These are phyloP conservation scores for Asterophora lycoperdoides DNA, from an alignment of 768 basidiomycete genomes.

Conservation along the genomic window DNA sequence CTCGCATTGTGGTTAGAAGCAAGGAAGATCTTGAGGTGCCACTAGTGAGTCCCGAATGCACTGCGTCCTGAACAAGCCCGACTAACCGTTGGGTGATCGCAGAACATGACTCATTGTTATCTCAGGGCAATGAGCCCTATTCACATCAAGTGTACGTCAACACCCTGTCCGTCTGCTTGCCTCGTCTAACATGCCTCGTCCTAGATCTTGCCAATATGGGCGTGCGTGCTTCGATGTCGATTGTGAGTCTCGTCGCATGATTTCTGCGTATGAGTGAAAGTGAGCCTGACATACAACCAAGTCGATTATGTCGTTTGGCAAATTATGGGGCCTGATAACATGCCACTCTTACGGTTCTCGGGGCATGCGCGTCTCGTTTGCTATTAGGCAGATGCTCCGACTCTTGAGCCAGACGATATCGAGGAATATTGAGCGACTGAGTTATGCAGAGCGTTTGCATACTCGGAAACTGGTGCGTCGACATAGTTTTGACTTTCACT, in stretches of 20 bases:
- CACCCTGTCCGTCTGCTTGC: background rate
- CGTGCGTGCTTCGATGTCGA: constrained; percentile 82
- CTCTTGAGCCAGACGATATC: constrained; percentile 78
- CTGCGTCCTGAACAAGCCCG: background rate
- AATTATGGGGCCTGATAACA: constrained; percentile 76
- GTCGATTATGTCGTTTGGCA: constrained; percentile 78
- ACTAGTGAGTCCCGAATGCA: constrained; percentile 37
- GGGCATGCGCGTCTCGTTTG: constrained; percentile 86
- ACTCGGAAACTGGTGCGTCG: constrained; percentile 66
- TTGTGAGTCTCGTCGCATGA: constrained; percentile 40
- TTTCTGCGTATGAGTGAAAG: background rate
- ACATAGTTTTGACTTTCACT: background rate
- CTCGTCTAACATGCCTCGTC: constrained; percentile 2
- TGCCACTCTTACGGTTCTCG: constrained; percentile 73
- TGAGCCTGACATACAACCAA: constrained; percentile 19
- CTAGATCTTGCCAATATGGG: constrained; percentile 77
- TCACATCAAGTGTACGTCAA: constrained; percentile 60
- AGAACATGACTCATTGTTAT: constrained; percentile 84
- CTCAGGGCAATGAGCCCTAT: constrained; percentile 87
- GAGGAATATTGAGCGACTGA: constrained; percentile 72
- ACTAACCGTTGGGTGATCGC: background rate
- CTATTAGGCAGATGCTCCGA: constrained; percentile 77
- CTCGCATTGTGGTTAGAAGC: constrained; percentile 61
- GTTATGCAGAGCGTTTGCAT: constrained; percentile 70
- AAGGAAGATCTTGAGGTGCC: constrained; percentile 64